These are phyloP conservation scores for Flaveria robusta DNA, from an alignment of 129 eudicot species.

Conservation along the genomic window DNA sequence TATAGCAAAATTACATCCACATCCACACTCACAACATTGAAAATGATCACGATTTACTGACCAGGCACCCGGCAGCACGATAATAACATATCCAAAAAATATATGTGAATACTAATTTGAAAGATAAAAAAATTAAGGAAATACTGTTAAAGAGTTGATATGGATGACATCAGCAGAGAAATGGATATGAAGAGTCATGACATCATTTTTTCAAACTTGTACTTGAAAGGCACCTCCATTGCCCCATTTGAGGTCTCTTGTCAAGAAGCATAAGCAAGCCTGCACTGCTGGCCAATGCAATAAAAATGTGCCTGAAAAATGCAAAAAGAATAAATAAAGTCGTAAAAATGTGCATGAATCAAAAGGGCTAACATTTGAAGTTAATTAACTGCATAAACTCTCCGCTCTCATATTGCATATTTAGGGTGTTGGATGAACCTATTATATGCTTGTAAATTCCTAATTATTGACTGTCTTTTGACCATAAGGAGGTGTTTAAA, in stretches of 20 bases:
- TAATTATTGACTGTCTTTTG: background rate
- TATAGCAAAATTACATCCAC: background rate
- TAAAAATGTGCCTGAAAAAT: conserved; percentile 59
- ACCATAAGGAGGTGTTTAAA: background rate
- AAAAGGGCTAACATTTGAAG: background rate
- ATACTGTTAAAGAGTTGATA: conserved; percentile 9
- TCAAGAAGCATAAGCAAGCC: conserved; percentile 76
- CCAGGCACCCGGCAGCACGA: conserved; percentile 10
- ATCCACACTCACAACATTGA: background rate
- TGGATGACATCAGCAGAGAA: conserved; percentile 24
- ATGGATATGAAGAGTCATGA: conserved; percentile 14
- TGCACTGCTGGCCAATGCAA: conserved; percentile 48
- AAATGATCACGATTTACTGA: background rate
- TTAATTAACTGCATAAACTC: too few relatives aligned
- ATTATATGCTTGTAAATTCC: background rate
- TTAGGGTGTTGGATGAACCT: background rate
- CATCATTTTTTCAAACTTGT: conserved; percentile 27
- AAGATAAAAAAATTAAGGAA: background rate
- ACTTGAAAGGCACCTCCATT: conserved; percentile 64
- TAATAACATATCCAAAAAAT: conserved; percentile 7
- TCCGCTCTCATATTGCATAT: background rate
- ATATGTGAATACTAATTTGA: conserved; percentile 22
- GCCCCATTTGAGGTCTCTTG: conserved; percentile 64
- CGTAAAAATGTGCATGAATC: background rate
- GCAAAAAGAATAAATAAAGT: background rate